These are phyloP conservation scores for Beauveria brongniartii DNA, from an alignment of 2,329 filamentous ascomycete genomes.

Conservation along the genomic window DNA sequence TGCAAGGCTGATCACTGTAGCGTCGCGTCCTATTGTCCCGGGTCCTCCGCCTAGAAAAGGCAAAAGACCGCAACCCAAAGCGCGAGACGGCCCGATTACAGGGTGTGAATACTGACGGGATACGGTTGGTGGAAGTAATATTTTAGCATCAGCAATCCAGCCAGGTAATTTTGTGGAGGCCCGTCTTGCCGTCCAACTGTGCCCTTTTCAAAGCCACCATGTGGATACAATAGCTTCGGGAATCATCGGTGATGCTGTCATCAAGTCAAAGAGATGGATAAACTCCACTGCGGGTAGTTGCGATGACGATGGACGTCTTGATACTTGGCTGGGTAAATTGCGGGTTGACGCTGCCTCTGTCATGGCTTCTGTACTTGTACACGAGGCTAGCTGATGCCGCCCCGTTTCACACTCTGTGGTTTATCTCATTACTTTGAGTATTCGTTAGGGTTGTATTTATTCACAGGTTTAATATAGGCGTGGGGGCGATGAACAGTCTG, in stretches of 20 bases:
- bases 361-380: not conserved
- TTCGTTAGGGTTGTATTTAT: too few species aligned
- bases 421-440: too few species aligned
- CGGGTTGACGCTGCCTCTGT: not conserved
- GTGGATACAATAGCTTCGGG: not conserved
- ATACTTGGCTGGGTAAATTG: not conserved
- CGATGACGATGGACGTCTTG: not conserved
- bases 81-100: slow-evolving; percentile 8
- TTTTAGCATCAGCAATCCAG: slow-evolving; percentile 3
- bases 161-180: slow-evolving; percentile 1
- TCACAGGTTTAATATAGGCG: too few species aligned
- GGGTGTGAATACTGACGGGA: not conserved
- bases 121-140: slow-evolving; percentile 10
- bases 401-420: not conserved
- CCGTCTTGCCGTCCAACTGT: not conserved
- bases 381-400: not conserved
- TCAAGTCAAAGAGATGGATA: not conserved
- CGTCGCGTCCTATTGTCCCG: not conserved
- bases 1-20: too few species aligned
- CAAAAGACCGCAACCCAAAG: not conserved
- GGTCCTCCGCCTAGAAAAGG: not conserved
- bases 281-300: not conserved
- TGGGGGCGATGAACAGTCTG: too few species aligned
- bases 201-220: not conserved
- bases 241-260: not conserved